Percentiles rank a stretch among this genome's conserved stretches.
These are phyloP conservation scores for Backusella morwellensis DNA, from an alignment of 192 early-diverging fungal genomes.

Conservation along the genomic window DNA sequence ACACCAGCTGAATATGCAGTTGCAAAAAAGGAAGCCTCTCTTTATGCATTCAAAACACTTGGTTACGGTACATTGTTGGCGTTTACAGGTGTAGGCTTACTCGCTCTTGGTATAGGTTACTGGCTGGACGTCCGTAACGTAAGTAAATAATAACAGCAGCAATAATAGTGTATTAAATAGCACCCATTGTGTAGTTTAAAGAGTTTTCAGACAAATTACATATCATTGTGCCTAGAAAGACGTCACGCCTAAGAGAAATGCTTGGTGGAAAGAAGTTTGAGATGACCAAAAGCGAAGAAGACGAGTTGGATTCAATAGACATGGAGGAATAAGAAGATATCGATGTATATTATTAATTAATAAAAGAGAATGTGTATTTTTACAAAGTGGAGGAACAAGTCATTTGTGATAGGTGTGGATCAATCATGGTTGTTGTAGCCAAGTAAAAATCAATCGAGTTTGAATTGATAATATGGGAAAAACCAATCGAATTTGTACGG, in stretches of 20 bases:
- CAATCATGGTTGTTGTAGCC: no score
- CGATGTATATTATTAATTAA: not conserved
- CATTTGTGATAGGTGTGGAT: no score
- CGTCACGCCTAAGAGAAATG: constrained; percentile 16
- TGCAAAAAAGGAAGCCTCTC: constrained; percentile 23
- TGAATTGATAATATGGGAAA: no score
- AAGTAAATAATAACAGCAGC: not conserved
- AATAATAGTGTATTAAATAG: not conserved
- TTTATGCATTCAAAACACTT: constrained; percentile 34
- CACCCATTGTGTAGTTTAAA: constrained; percentile 11
- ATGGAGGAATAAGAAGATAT: not conserved
- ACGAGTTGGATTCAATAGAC: constrained; percentile 17
- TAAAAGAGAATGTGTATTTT: no score
- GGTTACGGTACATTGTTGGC: constrained; percentile 36
- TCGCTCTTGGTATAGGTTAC: constrained; percentile 26
- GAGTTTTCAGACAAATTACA: constrained; percentile 34
- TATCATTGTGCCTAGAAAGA: constrained; percentile 22
- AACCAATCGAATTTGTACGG: no score
- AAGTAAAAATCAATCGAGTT: no score
- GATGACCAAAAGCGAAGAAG: constrained; percentile 19
- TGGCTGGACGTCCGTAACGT: constrained; percentile 37
- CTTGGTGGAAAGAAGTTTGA: constrained; percentile 26
- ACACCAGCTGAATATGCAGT: constrained; percentile 27
- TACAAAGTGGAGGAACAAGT: no score
- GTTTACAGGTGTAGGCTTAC: constrained; percentile 15